Base-by-base conservation (phyloP, 2,329 filamentous ascomycete species). In the Chalaropsis ovoidea region DNA sequence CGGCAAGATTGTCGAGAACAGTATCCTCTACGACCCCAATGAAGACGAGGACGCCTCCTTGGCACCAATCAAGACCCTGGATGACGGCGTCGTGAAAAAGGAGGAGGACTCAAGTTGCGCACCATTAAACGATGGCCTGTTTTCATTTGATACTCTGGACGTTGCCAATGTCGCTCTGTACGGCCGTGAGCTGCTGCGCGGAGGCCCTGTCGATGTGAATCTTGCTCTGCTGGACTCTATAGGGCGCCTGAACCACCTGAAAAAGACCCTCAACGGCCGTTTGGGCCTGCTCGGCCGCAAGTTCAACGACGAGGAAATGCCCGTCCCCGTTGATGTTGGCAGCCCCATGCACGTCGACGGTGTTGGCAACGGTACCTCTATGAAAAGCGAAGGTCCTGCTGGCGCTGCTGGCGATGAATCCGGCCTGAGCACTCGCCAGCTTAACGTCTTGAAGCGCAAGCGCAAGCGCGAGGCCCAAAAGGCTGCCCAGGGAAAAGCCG, bases 371-470 rank as follows among this genome's bases (percentile, higher is more conserved):
- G 64, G 61, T 15, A 74, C 74, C 65, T 68, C 74, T n/a, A 64
- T 68, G 35, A 69, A 67, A 54, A 68, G 74, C 58, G 73, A 72
- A 35, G 64, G 41, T 15, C 75, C 79, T 31, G 72, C 72, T 24
- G 78, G 77, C 66, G 71, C 76, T 54, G 63, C 78, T 63, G 64
- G 79, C 1, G 88, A 90, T 69, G 88, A 90, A 71, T 76, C 82
- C 3, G 86, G 86, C 2, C 80, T 99, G 63, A 97, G 94, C 77
- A 93, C 94, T 68, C 85, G 94, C 52, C 94, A 99, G 72, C 83
- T 96, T 22, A 99, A 99, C 72, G 90, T 94, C 63, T 78, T 99
- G 10, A 97, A 97, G 75, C 85, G 94, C 54, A 96, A 97, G 74
- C 86, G 91, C 54, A 99, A 97, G 76, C 85, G 88, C 71, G 90